These are phyloP conservation scores for Aristolochia fimbriata DNA, from an alignment of 164 flowering plant genomes.

Conservation along the genomic window DNA sequence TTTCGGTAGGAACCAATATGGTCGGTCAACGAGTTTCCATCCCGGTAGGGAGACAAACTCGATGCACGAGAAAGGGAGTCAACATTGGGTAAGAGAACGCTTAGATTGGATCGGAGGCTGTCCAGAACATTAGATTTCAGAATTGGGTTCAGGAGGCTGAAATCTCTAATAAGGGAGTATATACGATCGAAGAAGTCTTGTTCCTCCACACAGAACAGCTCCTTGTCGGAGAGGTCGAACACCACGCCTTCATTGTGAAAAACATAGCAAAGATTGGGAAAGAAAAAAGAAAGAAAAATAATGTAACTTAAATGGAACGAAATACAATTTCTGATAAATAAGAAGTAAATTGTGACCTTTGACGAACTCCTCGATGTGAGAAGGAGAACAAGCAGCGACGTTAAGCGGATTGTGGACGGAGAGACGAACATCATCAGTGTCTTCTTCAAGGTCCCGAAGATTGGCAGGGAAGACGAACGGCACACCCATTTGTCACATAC, in stretches of 20 bases:
- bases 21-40: slow-evolving; percentile 31
- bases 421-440: slow-evolving; percentile 31
- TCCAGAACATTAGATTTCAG: slow-evolving; percentile 69
- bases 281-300: not conserved
- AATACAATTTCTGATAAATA: not conserved
- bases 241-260: slow-evolving; percentile 44
- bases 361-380: slow-evolving; percentile 82
- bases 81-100: slow-evolving; percentile 79
- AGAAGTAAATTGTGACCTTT: slow-evolving; percentile 41
- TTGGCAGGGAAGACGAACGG: slow-evolving; percentile 62
- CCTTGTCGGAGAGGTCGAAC: slow-evolving; percentile 92
- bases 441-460: slow-evolving; percentile 52
- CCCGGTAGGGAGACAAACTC: slow-evolving; percentile 1
- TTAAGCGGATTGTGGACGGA: slow-evolving; percentile 35
- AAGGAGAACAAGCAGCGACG: slow-evolving; percentile 43
- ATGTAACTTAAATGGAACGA: not conserved
- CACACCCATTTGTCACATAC: slow-evolving; percentile 46
- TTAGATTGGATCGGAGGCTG: slow-evolving; percentile 78
- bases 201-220: slow-evolving; percentile 79
- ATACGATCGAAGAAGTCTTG: slow-evolving; percentile 84
- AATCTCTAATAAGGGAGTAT: slow-evolving; percentile 53
- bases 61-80: slow-evolving; percentile 55
- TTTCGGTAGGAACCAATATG: slow-evolving; percentile 61
- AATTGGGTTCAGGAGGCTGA: slow-evolving; percentile 33
- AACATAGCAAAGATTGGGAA: slow-evolving; percentile 1